Base-by-base conservation (phyloP, 805 yeast species). In the Candida namnaoensis region DNA sequence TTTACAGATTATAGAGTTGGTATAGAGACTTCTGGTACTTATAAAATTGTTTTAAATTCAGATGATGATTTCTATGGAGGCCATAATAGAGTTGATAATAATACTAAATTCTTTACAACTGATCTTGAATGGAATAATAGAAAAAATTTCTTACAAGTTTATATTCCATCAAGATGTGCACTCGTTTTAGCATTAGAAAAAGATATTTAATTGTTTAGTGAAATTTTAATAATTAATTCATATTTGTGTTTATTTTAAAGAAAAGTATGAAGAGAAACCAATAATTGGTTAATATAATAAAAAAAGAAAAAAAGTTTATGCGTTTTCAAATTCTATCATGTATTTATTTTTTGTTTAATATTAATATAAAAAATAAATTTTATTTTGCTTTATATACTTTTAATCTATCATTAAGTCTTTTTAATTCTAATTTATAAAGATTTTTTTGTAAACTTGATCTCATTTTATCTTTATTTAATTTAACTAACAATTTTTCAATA, bases 1-100 rank as follows among this genome's bases (percentile, higher is more conserved):
- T 91, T 69, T 61, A 69, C 86, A 2, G 96, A 88, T 62, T 91
- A 90, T 65, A 77, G 95, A 57, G 71, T 91, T 38, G 98, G 99
- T n/a, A 86, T 87, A 19, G 88, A 91, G 26, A 65, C 53, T 11
- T 70, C 91, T 0, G 99, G 98, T 7, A 68, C 66, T 39, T 91
- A 91, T 60, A 72, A 70, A 49, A 70, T 90, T 39, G 80, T 86
- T 27, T 66, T 93, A 53, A 83, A 84, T 55, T 70, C 90, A 3
- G 99, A 91, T 56, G 71, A 71, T 40, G 62, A 57, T 13, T 70
- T 74, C 49, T 86, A 71, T 62, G 96, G 96, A 28, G 98, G 99
- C 4, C 95, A 85, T 56, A 69, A 65, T 30, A 71, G 96, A 52
- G 71, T 88, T 41, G 83, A 80, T 55, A 74, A 66, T 42, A 57